phyloP scores from a whole-genome alignment of 1,284 basidiomycete genomes.

The Ganoderma multipileum region DNA sequence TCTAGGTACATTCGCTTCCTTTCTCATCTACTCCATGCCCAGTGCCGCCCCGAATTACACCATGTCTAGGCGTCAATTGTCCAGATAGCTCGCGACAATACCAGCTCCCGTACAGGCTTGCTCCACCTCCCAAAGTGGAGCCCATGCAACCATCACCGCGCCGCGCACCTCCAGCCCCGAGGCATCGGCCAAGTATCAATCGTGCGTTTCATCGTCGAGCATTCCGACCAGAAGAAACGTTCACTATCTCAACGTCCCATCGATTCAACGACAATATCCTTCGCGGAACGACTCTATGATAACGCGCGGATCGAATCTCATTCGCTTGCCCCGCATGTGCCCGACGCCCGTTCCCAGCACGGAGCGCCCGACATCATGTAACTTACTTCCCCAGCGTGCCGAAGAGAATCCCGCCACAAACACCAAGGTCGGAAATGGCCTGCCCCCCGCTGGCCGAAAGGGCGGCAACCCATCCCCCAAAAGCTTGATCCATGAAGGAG shows the following conservation, averaged over 20 bases:
- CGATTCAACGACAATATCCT: background rate
- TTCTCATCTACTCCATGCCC: background rate
- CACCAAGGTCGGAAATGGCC: background rate
- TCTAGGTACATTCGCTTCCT: background rate
- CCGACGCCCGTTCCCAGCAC: background rate
- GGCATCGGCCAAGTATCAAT: too few relatives aligned
- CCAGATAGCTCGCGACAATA: background rate
- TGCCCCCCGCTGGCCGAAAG: background rate
- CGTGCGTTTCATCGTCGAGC: too few relatives aligned
- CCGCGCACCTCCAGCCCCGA: background rate
- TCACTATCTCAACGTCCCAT: background rate
- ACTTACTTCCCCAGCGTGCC: background rate
- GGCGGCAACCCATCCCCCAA: background rate
- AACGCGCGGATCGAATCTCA: background rate
- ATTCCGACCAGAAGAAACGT: background rate
- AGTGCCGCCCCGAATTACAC: too few relatives aligned
- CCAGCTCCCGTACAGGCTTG: background rate
- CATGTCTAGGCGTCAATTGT: background rate
- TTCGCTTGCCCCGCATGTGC: background rate
- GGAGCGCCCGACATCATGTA: background rate
- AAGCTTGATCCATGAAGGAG: constrained; percentile 1
- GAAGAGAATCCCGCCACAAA: background rate
- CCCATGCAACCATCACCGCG: background rate
- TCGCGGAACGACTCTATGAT: too few relatives aligned
- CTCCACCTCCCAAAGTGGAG: background rate